Evolutionary conservation across 345 rosid species (phyloP), one percentile per base, ranked within the genome.

Genomic region (Rubroshorea leprosula): DNA sequence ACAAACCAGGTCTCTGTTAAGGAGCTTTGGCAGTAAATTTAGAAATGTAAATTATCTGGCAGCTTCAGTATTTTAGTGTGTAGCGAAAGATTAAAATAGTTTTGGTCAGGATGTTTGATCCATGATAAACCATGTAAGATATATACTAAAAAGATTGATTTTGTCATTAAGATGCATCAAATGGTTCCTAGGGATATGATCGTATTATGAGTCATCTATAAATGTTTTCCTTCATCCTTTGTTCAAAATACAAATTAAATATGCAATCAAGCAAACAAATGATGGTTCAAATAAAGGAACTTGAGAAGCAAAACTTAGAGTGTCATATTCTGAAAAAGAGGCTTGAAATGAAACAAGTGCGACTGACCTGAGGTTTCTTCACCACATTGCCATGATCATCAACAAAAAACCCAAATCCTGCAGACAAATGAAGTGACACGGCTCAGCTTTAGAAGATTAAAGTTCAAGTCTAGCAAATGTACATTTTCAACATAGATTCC

Each of bases 321-420:
- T 44, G 5, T 44, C 54, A 50, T 4, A 50, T 1, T 0, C 25
- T 23, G 12, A 6, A 51, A 12, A 23, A 12, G 18, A 23, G 24
- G 19, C 1, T 1, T 24, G 0, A 50, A 50, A 6, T 18, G 2
- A 20, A 16, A 25, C 5, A 54, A 52, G 29, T 19, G 54, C 51
- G 59, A 78, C 79, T 43, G 62, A 90, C 95, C 69, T 90, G 95
- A 72, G 92, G 92, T 55, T 84, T 90, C 84, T 90, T 90, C 62
- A 80, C 38, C 83, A 90, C 75, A 68, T 68, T 74, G 53, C 92
- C 92, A 14, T 74, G 59, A 27, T 75, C 84, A 66, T 84, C 89
- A 56, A 90, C 80, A 35, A 69, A 83, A 72, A 90, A 89, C 14
- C 97, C 97, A 67, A 86, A 90, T 68, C 97, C 95, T 89, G 80